Evolutionary conservation across 1,284 basidiomycete species (phyloP), one percentile per base, ranked within the genome.

Genomic region (Sporisorium exsertum): DNA sequence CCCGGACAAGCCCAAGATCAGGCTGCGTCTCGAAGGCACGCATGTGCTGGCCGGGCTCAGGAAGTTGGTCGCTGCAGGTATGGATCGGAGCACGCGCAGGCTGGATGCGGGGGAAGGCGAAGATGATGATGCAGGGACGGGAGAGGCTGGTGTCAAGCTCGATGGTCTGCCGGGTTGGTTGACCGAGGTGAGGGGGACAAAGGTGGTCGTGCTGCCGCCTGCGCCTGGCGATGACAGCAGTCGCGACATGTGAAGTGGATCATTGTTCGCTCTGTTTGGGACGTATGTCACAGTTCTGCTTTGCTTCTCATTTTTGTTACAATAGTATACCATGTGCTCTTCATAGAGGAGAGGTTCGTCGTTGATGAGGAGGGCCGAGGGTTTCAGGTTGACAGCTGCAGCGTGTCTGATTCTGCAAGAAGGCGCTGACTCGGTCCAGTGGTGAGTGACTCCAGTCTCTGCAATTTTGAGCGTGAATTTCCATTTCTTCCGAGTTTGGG

Each of bases 41-140:
- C 79, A 81, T 27, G 72, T 81, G 5, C 46, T 78, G 22, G 76
- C 72, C 1, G 79, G 79, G 10, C 35, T 81, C 56, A 58, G 79
- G 15, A 77, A 70, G 53, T 37, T 81, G n/a, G 75, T 81, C 4
- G 61, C 57, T 13, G 43, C 67, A 15, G 78, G 78, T 1, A 64
- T 80, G 76, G 73, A 79, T 47, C 50, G 74, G 22, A 46, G 46
- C 29, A 76, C 73, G 26, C 15, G 37, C 18, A 52, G 68, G 24
- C 49, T 68, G 47, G 62, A 76, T 51, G 65, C 58, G 9, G 73
- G 60, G 5, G 58, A 68, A 20, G 63, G 4, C 2, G 70, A 58
- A 12, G 73, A 65, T 4, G 46, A 58, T 16, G 70, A n/a, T 26
- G 4, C 52, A 58, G 9, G 61, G 49, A 6, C 29, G 10, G 35